phyloP scores from a whole-genome alignment of 78 protist species.

The Dictyostelium capitatum region DNA sequence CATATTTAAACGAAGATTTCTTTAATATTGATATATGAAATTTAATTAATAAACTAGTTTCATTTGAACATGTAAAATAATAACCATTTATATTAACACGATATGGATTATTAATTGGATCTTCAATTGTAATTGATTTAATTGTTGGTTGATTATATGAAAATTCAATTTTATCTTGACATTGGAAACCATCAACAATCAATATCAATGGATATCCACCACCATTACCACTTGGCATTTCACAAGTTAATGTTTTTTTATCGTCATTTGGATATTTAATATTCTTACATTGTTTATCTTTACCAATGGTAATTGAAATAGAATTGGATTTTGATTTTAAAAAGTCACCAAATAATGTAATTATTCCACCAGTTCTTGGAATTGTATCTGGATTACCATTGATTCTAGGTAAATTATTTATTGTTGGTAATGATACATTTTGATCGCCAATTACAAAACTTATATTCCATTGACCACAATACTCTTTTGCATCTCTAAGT shows the following conservation, averaged over 20 bases:
- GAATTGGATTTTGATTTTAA: background rate
- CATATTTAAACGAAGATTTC: background rate
- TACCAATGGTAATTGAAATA: background rate
- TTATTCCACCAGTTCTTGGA: background rate
- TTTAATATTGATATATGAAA: background rate
- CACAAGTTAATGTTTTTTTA: background rate
- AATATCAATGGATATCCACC: background rate
- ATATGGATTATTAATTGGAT: background rate
- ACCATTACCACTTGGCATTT: constrained; percentile 15
- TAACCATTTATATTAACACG: background rate
- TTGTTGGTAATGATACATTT: background rate
- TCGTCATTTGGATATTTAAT: background rate
- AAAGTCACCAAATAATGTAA: background rate
- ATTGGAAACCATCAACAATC: background rate
- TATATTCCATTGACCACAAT: constrained; percentile 1
- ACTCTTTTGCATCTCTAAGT: background rate
- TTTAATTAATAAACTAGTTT: background rate
- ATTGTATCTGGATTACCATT: background rate
- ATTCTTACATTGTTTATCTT: background rate
- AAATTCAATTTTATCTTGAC: background rate
- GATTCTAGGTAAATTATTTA: background rate
- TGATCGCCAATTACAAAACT: background rate
- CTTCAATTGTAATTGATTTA: background rate
- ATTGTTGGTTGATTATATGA: constrained; percentile 4
- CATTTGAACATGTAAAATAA: constrained; percentile 1